Evolutionary conservation across 768 basidiomycete species (phyloP).

Genomic region (Russula vinacea): DNA sequence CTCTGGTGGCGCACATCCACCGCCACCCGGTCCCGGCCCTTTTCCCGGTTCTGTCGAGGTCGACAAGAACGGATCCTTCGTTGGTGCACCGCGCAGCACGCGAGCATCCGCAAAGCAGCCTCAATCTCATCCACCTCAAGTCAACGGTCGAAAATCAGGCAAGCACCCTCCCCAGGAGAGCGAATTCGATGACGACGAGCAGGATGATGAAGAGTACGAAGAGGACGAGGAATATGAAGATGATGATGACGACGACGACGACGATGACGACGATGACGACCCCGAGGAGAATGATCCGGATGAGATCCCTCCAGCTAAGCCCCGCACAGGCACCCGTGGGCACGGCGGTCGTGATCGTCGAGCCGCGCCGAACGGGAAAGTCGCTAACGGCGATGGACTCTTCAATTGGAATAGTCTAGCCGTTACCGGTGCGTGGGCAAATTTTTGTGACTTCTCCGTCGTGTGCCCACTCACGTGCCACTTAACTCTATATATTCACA

Average conservation of each 20-base stretch:
- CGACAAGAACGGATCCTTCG: slow-evolving; percentile 81
- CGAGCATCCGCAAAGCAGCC: slow-evolving; percentile 27
- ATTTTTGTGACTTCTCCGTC: slow-evolving; percentile 18
- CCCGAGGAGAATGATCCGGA: slow-evolving; percentile 57
- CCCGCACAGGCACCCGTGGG: slow-evolving; percentile 32
- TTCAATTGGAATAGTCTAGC: slow-evolving; percentile 80
- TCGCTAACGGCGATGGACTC: slow-evolving; percentile 58
- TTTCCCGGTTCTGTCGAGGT: slow-evolving; percentile 98
- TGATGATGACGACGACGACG: slow-evolving; percentile 63
- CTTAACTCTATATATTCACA: slow-evolving; percentile 46
- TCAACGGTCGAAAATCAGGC: slow-evolving; percentile 44
- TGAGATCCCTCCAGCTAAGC: slow-evolving; percentile 36
- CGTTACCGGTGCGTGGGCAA: slow-evolving; percentile 60
- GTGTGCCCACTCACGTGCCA: slow-evolving; percentile 26
- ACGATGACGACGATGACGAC: slow-evolving; percentile 68
- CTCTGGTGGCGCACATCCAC: slow-evolving; percentile 84
- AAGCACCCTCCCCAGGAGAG: slow-evolving; percentile 49
- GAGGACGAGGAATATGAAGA: slow-evolving; percentile 57
- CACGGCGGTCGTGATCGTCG: slow-evolving; percentile 33
- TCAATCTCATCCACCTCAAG: slow-evolving; percentile 35
- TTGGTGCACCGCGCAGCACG: slow-evolving; percentile 36
- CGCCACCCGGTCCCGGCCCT: slow-evolving; percentile 93
- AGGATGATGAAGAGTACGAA: slow-evolving; percentile 51
- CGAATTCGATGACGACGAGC: slow-evolving; percentile 66
- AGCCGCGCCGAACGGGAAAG: slow-evolving; percentile 45